phyloP scores from a whole-genome alignment of 257 asterid species.

The Coffea eugenioides region DNA sequence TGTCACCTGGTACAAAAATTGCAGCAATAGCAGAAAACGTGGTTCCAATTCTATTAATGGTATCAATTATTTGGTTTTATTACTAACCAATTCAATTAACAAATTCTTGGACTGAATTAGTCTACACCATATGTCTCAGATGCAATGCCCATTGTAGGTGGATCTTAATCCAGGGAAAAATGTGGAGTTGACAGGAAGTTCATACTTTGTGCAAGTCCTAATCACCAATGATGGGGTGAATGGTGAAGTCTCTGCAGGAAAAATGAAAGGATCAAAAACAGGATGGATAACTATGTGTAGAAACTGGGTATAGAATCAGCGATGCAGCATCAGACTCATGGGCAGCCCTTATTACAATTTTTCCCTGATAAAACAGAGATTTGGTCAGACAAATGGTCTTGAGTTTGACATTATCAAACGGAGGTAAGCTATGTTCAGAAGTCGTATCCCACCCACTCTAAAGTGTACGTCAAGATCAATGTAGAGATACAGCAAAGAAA shows the following conservation, averaged over 20 bases:
- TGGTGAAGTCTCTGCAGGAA: too few species aligned
- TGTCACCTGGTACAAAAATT: conserved; percentile 37
- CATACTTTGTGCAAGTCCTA: conserved; percentile 54
- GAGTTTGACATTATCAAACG: not conserved
- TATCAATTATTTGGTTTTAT: too few species aligned
- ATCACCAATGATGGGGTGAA: conserved; percentile 54
- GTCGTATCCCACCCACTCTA: too few species aligned
- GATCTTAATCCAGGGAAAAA: not conserved
- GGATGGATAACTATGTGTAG: conserved; percentile 80
- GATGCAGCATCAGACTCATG: conserved; percentile 50
- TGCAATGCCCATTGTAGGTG: not conserved
- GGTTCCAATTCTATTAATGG: conserved; percentile 31
- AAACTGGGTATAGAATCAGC: conserved; percentile 79
- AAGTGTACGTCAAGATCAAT: not conserved
- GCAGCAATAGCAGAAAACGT: conserved; percentile 33
- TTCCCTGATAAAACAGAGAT: not conserved
- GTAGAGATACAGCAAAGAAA: not conserved
- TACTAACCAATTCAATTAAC: conserved; percentile 13
- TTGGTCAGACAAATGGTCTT: not conserved
- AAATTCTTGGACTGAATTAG: not conserved
- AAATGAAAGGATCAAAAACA: conserved; percentile 19
- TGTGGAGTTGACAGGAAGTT: conserved; percentile 38
- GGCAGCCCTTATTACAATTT: conserved; percentile 25
- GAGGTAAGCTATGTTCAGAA: not conserved
- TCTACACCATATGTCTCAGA: not conserved